Conservation (phyloP, 768 basidiomycete species). For the Agrocybe chaxingu region DNA sequence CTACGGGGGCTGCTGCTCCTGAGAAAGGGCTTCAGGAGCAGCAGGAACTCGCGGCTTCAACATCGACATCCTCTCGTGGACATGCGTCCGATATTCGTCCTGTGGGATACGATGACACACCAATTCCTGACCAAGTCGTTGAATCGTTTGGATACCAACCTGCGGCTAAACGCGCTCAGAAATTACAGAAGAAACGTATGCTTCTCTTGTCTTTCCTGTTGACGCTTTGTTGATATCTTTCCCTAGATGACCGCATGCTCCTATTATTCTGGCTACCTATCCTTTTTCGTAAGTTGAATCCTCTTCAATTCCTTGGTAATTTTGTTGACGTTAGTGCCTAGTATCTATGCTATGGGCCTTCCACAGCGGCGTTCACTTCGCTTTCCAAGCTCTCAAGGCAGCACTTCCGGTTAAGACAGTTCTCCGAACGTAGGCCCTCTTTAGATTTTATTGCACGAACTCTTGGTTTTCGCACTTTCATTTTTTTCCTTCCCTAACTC, state of each 20-base stretch:
- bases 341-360: slow-evolving; percentile 64
- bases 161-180: slow-evolving; percentile 35
- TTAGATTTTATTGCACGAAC: slow-evolving; percentile 7
- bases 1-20: slow-evolving; percentile 5
- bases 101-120: slow-evolving; percentile 44
- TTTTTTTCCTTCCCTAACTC: slow-evolving; percentile 8
- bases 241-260: slow-evolving; percentile 79
- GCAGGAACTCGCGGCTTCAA: slow-evolving; percentile 11
- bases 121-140: slow-evolving; percentile 64
- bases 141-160: slow-evolving; percentile 68
- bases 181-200: slow-evolving; percentile 70
- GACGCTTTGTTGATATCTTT: slow-evolving; percentile 5
- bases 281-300: slow-evolving; percentile 58
- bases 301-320: not conserved
- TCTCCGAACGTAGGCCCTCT: slow-evolving; percentile 28
- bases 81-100: slow-evolving; percentile 32
- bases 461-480: slow-evolving; percentile 9
- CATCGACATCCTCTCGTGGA: slow-evolving; percentile 20
- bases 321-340: slow-evolving; percentile 16
- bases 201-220: slow-evolving; percentile 9
- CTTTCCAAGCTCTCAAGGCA: slow-evolving; percentile 45
- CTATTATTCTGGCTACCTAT: slow-evolving; percentile 86
- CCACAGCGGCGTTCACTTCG: slow-evolving; percentile 51
- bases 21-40: slow-evolving; percentile 11
- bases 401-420: slow-evolving; percentile 43